Base-by-base conservation (phyloP, 2,329 filamentous ascomycete species). In the Biscogniauxia sp. region DNA sequence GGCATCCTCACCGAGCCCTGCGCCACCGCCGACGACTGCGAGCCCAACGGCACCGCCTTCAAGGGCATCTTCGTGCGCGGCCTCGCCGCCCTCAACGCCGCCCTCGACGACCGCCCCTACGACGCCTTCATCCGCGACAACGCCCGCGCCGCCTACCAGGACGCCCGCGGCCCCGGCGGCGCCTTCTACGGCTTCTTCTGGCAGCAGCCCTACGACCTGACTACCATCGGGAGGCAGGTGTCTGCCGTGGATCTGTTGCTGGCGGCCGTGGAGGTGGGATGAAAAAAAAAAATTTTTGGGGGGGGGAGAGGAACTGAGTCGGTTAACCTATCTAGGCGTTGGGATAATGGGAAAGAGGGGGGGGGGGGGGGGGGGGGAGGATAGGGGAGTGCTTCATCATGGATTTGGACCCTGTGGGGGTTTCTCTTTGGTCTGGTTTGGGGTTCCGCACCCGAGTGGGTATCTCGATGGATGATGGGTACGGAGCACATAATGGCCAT, bases 41-140 rank as follows among this genome's bases (percentile, higher is more conserved):
- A 70, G 51, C 64, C 66, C 19, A 69, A 73, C 51, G 79, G 76
- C 0, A 77, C 79, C 0, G 82, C 86, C 53, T 89, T 89, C 77
- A 89, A 89, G 68, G 86, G 86, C 1, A 77, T 88, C 5, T 88
- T 88, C 65, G 79, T 80, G 20, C 79, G 85, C 0, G 85, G 85
- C 58, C 72, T 89, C 9, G 75, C 77, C 41, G 77, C 78, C 45
- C 69, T 89, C 49, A 75, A 86, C 4, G 71, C 73, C 1, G 79
- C 69, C 2, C 77, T 79, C 0, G 78, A 78, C 0, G 74, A 79
- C 37, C 72, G 74, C 4, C 68, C 66, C 2, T 86, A 82, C 65
- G 69, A 67, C 8, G 61, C 70, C 2, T 82, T 84, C 45, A 78
- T 88, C 37, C 66, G 72, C 28, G 69, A 67, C 3, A 87, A 85